Conservation (phyloP, 768 basidiomycete species). For the Lactarius sanguifluus region DNA sequence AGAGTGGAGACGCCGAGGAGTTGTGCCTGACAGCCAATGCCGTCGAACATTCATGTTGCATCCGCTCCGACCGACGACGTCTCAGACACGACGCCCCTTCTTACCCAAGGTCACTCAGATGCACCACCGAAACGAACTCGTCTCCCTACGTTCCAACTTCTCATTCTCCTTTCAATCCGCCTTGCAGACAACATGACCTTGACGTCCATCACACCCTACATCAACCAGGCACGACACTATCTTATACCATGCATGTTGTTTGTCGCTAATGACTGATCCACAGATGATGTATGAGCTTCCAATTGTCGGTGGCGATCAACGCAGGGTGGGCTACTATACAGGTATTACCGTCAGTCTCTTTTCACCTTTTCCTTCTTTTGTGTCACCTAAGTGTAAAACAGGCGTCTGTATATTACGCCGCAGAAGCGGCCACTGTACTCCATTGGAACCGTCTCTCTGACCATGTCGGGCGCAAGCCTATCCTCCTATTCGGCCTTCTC, state of each 20-base stretch:
- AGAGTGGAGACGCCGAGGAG: no score
- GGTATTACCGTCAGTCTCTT: conserved; percentile 45
- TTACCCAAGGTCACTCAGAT: background rate
- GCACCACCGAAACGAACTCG: background rate
- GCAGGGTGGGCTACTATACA: conserved; percentile 49
- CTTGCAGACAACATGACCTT: background rate
- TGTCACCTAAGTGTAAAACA: conserved; percentile 23
- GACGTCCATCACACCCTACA: conserved; percentile 46
- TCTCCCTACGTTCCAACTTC: background rate
- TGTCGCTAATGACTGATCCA: background rate
- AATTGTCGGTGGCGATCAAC: conserved; percentile 45
- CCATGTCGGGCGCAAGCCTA: conserved; percentile 48
- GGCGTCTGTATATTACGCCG: conserved; percentile 48
- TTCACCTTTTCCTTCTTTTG: background rate
- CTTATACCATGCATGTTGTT: background rate
- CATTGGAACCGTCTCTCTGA: conserved; percentile 50
- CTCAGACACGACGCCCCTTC: background rate
- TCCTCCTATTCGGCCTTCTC: conserved; percentile 39
- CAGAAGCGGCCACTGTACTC: conserved; percentile 45
- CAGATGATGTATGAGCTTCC: conserved; percentile 45
- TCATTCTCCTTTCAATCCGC: background rate
- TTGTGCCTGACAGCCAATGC: no score
- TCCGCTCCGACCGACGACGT: no score
- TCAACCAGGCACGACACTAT: conserved; percentile 42
- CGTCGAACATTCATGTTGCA: no score